A percentile compares a stretch with the other conserved stretches of the same genome.
phyloP scores from a whole-genome alignment of 768 basidiomycete genomes.

The Hemileccinum rubropunctum region DNA sequence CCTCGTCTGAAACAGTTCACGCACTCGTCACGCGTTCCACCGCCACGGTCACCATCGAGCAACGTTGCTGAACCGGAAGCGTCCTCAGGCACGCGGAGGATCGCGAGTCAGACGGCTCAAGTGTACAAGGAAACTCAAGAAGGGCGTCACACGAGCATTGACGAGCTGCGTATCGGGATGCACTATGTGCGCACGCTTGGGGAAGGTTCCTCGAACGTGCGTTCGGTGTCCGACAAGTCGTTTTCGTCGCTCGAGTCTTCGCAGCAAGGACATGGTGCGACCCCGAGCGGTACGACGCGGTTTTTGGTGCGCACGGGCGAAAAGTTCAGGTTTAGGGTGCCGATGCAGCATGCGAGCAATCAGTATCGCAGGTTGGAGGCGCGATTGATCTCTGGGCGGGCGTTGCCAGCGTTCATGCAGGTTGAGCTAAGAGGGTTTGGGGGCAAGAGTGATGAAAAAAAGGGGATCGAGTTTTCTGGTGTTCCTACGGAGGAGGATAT shows the following conservation, averaged over 20 bases:
- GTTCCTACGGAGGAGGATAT: constrained; percentile 48
- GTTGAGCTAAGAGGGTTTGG: constrained; percentile 43
- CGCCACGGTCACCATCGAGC: constrained; percentile 45
- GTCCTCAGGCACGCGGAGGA: constrained; percentile 35
- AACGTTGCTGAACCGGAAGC: constrained; percentile 19
- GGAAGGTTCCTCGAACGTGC: constrained; percentile 39
- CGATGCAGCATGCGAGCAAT: constrained; percentile 32
- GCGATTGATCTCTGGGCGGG: constrained; percentile 47
- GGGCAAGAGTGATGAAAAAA: constrained; percentile 38
- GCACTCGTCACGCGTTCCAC: constrained; percentile 61
- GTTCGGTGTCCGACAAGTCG: constrained; percentile 41
- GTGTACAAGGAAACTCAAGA: constrained; percentile 43
- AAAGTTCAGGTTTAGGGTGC: constrained; percentile 56
- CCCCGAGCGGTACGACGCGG: constrained; percentile 29
- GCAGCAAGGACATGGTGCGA: constrained; percentile 33
- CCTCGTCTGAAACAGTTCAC: constrained; percentile 74
- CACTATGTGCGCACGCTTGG: constrained; percentile 71
- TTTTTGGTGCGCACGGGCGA: constrained; percentile 57
- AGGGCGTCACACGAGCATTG: constrained; percentile 43
- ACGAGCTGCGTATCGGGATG: constrained; percentile 67
- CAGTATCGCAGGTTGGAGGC: constrained; percentile 43
- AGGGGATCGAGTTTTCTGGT: constrained; percentile 56
- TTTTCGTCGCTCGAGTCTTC: constrained; percentile 66
- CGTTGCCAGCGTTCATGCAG: constrained; percentile 55
- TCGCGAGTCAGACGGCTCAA: constrained; percentile 65